Conservation (phyloP, 2,329 filamentous ascomycete genomes). For the Onygena corvina region DNA sequence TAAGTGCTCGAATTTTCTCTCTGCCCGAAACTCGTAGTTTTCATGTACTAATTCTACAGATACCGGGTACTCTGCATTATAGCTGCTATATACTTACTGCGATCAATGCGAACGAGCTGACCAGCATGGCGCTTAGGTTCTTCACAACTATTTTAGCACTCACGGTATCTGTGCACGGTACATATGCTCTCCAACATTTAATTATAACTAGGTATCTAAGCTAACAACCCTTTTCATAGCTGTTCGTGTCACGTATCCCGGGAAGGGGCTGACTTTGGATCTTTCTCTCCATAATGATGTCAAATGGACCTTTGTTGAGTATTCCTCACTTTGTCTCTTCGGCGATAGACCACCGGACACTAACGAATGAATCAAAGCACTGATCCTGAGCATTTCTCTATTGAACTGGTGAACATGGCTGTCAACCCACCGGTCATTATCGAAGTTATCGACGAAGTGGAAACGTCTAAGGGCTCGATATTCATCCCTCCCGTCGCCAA, state of each 20-base stretch:
- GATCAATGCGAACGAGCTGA: neutral
- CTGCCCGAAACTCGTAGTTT: neutral
- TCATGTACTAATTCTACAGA: neutral
- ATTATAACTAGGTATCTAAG: neutral
- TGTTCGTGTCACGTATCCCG: slow-evolving; percentile 8
- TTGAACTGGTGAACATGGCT: slow-evolving; percentile 34
- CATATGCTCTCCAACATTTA: neutral
- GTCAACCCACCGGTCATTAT: slow-evolving; percentile 25
- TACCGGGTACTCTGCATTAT: neutral
- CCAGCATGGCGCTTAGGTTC: neutral
- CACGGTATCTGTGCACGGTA: slow-evolving; percentile 8
- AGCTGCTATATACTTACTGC: neutral
- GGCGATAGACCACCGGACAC: too few relatives aligned
- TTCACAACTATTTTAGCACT: slow-evolving; percentile 7
- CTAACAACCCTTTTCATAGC: slow-evolving; percentile 1
- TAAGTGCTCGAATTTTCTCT: too few relatives aligned
- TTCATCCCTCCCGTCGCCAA: slow-evolving; percentile 3
- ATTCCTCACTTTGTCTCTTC: slow-evolving; percentile 9
- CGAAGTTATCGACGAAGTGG: slow-evolving; percentile 26
- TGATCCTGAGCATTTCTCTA: slow-evolving; percentile 31
- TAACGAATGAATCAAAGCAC: slow-evolving; percentile 22
- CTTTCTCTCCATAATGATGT: slow-evolving; percentile 29
- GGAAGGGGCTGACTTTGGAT: slow-evolving; percentile 24
- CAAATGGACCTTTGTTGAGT: slow-evolving; percentile 31
- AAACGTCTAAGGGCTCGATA: slow-evolving; percentile 22